phyloP scores from a whole-genome alignment of 257 asterid genomes.

The Solanum piurae region DNA sequence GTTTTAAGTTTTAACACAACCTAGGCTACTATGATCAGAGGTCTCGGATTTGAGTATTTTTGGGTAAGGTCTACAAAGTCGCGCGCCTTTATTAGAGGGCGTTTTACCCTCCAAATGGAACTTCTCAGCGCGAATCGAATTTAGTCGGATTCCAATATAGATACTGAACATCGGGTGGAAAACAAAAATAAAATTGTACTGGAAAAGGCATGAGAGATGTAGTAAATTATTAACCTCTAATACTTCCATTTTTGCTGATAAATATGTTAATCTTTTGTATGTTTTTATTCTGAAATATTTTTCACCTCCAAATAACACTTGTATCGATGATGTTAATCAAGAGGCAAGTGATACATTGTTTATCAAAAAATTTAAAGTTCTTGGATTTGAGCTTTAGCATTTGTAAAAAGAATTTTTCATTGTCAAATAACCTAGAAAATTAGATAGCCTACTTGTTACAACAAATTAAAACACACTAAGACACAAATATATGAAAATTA shows the following conservation, averaged over 20 bases:
- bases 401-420: neutral
- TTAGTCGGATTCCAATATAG: rapidly evolving
- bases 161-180: no score
- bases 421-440: neutral
- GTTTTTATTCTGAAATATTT: neutral
- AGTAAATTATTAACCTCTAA: no score
- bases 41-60: no score
- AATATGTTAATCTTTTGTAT: no score
- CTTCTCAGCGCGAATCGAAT: no score
- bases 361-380: no score
- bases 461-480: neutral
- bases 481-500: neutral
- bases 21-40: no score
- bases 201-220: neutral
- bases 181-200: no score
- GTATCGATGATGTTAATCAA: neutral
- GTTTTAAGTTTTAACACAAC: neutral
- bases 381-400: neutral
- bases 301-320: neutral
- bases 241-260: no score
- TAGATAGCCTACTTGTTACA: neutral
- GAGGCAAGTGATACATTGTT: neutral
- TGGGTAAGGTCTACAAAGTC: rapidly evolving
- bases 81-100: rapidly evolving
- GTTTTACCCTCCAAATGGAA: rapidly evolving